These are phyloP conservation scores for Isoetes taiwanensis DNA, from an alignment of 75 land plant genomes.

Conservation along the genomic window DNA sequence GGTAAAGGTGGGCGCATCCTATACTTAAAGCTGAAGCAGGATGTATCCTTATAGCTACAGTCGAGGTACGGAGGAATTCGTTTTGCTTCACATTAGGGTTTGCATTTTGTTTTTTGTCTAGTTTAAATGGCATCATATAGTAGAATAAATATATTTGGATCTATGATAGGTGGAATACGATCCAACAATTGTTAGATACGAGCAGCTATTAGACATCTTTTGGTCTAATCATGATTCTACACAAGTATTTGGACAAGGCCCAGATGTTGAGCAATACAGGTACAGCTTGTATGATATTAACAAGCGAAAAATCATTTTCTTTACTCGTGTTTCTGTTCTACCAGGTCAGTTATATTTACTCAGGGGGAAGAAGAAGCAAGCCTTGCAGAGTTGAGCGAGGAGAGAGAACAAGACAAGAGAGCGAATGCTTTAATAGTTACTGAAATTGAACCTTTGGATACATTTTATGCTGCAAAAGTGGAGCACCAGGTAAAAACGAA, in stretches of 20 bases:
- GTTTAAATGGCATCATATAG: too few species aligned
- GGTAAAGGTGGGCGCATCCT: too few species aligned
- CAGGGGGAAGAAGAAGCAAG: conserved; percentile 53
- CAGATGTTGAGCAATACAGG: conserved; percentile 92
- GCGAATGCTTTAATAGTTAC: conserved; percentile 47
- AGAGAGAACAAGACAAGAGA: conserved; percentile 49
- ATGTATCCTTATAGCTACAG: too few species aligned
- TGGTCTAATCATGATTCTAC: conserved; percentile 90
- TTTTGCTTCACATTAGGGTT: too few species aligned
- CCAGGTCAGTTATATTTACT: conserved; percentile 79
- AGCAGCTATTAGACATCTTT: conserved; percentile 69
- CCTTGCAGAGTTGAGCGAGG: conserved; percentile 54
- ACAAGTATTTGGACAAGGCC: conserved; percentile 95
- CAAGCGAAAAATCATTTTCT: too few species aligned
- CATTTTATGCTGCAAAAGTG: conserved; percentile 73
- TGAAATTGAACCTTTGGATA: conserved; percentile 45
- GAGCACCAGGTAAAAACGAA: conserved; percentile 97
- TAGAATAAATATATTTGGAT: too few species aligned
- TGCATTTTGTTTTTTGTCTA: too few species aligned
- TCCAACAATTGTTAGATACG: conserved; percentile 47
- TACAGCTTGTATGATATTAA: conserved; percentile 11
- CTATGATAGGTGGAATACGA: conserved; percentile 96
- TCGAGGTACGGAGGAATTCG: too few species aligned
- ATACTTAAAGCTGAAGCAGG: too few species aligned
- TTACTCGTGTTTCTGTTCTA: too few species aligned